Evolutionary conservation across 345 rosid species (phyloP), one percentile per base, ranked within the genome.

Genomic region (Barbarea vulgaris): DNA sequence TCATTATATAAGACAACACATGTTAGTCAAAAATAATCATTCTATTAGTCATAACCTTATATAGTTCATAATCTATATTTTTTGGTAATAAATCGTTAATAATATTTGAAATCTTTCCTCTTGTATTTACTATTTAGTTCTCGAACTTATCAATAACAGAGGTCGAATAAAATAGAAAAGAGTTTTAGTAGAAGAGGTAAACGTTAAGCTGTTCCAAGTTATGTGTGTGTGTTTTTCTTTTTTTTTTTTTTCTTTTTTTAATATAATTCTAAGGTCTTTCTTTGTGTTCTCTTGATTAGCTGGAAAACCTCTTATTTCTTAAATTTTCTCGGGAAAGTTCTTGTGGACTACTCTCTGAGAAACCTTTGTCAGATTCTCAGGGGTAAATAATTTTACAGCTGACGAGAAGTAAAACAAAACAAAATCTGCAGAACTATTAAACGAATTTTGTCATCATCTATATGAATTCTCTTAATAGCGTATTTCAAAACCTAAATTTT

Each of bases 341-440:
- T 48, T 60, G 41, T 36, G 41, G 67, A 52, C 53, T 75, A n/a
- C n/a, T 59, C 4, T 67, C 69, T 39, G 73, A 19, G 33, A 75
- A 31, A 66, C 17, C 58, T 72, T 67, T 68, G 61, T 76, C 79
- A 60, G 74, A 51, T 58, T 59, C 69, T 67, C 52, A 67, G 54
- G 34, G n/a, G 30, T 7, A 34, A 36, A 6, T n/a, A n/a, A n/a
- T n/a, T n/a, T 24, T 37, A 53, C 50, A 5, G 25, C 6, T 2
- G 21, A 44, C 18, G 47, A 39, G 18, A 42, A 6, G 1, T 6
- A 44, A 50, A 22, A 0, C 12, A 27, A 17, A 17, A 11, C 27
- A 15, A 57, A 51, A 7, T 17, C 15, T 34, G 11, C 34, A 11
- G 10, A 27, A 6, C 7, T 17, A 37, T 4, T 17, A 36, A 14